Conservation (phyloP, 2,329 filamentous ascomycete genomes). For the Grosmannia penicillata region DNA sequence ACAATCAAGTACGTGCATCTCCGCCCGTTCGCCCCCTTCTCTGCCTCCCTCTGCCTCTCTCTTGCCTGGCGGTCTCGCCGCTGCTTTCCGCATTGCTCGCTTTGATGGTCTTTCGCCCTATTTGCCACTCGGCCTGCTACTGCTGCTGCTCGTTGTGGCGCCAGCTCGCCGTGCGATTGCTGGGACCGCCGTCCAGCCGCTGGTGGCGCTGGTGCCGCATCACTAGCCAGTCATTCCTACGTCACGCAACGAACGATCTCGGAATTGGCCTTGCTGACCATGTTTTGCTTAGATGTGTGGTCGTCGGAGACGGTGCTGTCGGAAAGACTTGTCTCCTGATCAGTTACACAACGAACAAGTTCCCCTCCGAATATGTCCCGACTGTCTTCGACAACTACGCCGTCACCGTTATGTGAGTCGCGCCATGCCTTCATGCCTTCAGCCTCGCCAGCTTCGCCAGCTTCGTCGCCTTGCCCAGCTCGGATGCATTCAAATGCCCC, state of each 20-base stretch:
- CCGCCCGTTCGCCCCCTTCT: no score
- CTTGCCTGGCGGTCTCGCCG: conserved; percentile 1
- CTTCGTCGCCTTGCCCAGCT: no score
- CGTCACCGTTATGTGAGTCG: conserved; percentile 93
- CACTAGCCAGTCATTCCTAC: neutral
- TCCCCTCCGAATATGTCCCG: conserved; percentile 98
- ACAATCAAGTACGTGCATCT: conserved; percentile 43
- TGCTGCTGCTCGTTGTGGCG: no score
- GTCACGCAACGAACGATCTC: neutral
- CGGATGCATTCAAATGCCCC: no score
- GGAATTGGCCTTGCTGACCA: conserved; percentile 2
- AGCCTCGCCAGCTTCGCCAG: no score
- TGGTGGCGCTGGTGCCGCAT: neutral
- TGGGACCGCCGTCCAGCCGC: no score
- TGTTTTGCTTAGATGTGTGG: conserved; percentile 63
- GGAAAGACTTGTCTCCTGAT: conserved; percentile 98
- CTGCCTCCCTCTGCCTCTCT: no score
- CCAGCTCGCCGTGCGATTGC: no score
- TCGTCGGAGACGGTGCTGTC: conserved; percentile 97
- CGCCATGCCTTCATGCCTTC: neutral
- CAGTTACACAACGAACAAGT: conserved; percentile 99
- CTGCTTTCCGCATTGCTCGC: neutral
- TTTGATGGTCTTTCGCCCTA: neutral
- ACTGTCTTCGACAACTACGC: conserved; percentile 99
- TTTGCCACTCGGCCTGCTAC: no score